A percentile compares a stretch with the other conserved stretches of the same genome.
Evolutionary conservation across 2,329 filamentous ascomycete species (phyloP).

Genomic region (Cytospora leucostoma): DNA sequence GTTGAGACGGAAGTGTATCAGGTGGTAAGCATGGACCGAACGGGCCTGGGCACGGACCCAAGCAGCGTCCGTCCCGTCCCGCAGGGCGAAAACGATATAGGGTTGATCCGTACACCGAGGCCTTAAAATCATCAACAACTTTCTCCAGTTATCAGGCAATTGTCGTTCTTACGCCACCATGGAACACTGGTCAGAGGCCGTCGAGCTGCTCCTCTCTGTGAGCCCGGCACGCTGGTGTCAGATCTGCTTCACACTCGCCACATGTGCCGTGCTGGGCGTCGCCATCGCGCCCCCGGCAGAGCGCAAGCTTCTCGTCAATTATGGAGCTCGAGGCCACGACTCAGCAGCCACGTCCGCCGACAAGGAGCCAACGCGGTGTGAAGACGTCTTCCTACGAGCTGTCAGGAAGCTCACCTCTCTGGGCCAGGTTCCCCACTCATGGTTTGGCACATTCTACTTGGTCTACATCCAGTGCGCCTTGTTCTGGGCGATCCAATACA

Average conservation of each 20-base stretch:
- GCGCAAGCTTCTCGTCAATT: conserved; percentile 50
- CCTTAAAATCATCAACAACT: background rate
- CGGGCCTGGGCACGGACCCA: conserved; percentile 2
- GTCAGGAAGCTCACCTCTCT: conserved; percentile 41
- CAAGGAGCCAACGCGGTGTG: background rate
- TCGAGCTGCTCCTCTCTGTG: conserved; percentile 6
- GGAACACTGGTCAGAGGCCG: background rate
- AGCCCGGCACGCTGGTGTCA: conserved; percentile 44
- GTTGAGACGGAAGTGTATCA: background rate
- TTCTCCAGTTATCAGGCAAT: background rate
- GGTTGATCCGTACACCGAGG: background rate
- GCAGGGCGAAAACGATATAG: background rate
- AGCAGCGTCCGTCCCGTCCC: conserved; percentile 1
- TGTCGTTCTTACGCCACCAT: conserved; percentile 6
- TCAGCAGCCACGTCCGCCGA: conserved; percentile 9
- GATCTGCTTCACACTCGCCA: conserved; percentile 48
- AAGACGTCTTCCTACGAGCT: conserved; percentile 32
- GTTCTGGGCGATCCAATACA: conserved; percentile 72
- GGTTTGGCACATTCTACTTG: conserved; percentile 88
- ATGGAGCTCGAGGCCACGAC: conserved; percentile 47
- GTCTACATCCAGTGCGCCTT: conserved; percentile 67
- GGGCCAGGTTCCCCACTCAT: conserved; percentile 76
- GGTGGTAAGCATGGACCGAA: conserved; percentile 9
- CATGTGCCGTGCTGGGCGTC: conserved; percentile 44
- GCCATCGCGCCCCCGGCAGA: conserved; percentile 47